Evolutionary conservation across 108 stramenopile genomes (phyloP), one percentile per base, ranked within the genome.

Genomic region (Nitzschia palea): DNA sequence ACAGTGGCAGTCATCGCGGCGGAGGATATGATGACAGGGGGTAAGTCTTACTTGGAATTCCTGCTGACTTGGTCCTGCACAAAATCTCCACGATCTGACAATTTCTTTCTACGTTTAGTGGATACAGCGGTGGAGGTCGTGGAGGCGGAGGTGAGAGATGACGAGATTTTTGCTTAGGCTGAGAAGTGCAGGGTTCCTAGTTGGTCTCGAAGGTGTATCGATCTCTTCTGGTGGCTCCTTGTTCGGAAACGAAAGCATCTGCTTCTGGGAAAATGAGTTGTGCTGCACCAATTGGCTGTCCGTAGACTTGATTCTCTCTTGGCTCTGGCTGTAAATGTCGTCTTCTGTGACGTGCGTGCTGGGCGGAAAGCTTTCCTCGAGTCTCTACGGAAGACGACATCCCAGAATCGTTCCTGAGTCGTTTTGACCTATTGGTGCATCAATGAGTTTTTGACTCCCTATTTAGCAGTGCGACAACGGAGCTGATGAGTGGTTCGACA

Each of bases 41-140:
- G 70, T 70, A 61, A 51, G 70, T 22, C 31, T 55, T 57, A 9
- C 15, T 2, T 57, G 23, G 52, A n/a, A n/a, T n/a, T n/a, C n/a
- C n/a, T n/a, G n/a, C n/a, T n/a, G n/a, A n/a, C n/a, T n/a, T n/a
- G n/a, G n/a, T n/a, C n/a, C n/a, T n/a, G n/a, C n/a, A n/a, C n/a
- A n/a, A n/a, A n/a, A n/a, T n/a, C n/a, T n/a, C n/a, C 54, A 55
- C 26, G n/a, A 33, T 32, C 30, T 33, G 4, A 32, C 30, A 28
- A 32, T 33, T 8, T 14, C 31, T 55, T 15, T 29, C 12, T 10
- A n/a, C 22, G 20, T 59, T 48, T 25, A 54, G 64, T 28, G 67
- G 65, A 15, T 55, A 61, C 50, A 67, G 74, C 28, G 65, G 73
- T 23, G 55, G 65, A 44, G 58, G 47, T 42, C 44, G 68, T 44